Percentiles rank a stretch among this genome's conserved stretches.
phyloP scores from a whole-genome alignment of 129 eudicot genomes.

The Tagetes erecta region DNA sequence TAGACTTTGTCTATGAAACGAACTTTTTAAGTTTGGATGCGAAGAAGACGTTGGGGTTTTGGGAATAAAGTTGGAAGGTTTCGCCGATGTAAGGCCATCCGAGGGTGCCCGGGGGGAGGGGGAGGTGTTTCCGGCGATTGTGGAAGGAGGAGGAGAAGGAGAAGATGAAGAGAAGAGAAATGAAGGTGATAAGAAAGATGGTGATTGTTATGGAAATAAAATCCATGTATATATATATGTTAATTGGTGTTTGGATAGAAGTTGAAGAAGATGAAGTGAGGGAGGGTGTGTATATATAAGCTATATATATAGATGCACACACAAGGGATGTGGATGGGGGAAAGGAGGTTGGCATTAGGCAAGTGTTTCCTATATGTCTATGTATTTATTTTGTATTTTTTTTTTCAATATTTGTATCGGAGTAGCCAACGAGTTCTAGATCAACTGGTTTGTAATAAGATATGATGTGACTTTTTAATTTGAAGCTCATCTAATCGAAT shows the following conservation, averaged over 20 bases:
- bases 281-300: slow-evolving; percentile 40
- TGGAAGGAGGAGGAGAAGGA: slow-evolving; percentile 24
- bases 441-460: no score
- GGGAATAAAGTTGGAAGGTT: slow-evolving; percentile 91
- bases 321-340: slow-evolving; percentile 31
- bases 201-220: slow-evolving; percentile 25
- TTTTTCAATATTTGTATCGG: no score
- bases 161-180: slow-evolving; percentile 30
- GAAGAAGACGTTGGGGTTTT: slow-evolving; percentile 87
- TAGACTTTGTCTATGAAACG: slow-evolving; percentile 12
- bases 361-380: slow-evolving; percentile 16
- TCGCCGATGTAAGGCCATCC: slow-evolving; percentile 97
- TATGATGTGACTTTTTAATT: no score
- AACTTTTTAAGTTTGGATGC: slow-evolving; percentile 83
- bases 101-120: slow-evolving; percentile 92
- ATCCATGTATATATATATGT: slow-evolving; percentile 45
- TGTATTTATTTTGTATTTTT: no score
- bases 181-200: slow-evolving; percentile 7
- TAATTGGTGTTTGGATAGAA: slow-evolving; percentile 23
- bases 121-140: slow-evolving; percentile 44
- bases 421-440: no score
- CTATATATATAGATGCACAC: slow-evolving; percentile 64
- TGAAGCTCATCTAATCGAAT: no score
- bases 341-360: slow-evolving; percentile 17
- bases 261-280: slow-evolving; percentile 41